Evolutionary conservation across 2,329 filamentous ascomycete species (phyloP).

Genomic region (Chrysosporium keratinophilum): DNA sequence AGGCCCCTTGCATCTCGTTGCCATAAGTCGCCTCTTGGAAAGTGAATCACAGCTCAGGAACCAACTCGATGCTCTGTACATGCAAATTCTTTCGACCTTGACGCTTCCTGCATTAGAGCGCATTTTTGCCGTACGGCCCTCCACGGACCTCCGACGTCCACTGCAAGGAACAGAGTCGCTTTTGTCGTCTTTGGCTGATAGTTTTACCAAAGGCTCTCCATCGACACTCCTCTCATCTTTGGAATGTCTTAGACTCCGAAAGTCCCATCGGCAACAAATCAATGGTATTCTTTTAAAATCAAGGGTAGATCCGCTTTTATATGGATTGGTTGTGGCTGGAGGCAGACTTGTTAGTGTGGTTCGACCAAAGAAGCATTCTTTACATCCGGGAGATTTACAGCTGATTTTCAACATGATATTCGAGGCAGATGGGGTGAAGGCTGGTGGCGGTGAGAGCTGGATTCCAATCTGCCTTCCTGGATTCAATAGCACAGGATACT

Average conservation of each 20-base stretch:
- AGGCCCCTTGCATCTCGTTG: slow-evolving; percentile 83
- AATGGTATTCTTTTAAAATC: slow-evolving; percentile 78
- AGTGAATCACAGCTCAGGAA: slow-evolving; percentile 77
- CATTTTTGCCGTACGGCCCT: slow-evolving; percentile 81
- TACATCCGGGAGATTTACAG: slow-evolving; percentile 90
- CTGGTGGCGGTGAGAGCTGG: slow-evolving; percentile 93
- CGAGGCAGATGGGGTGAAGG: slow-evolving; percentile 81
- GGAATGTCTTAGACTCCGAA: slow-evolving; percentile 85
- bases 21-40: slow-evolving; percentile 84
- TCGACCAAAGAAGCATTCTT: slow-evolving; percentile 81
- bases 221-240: slow-evolving; percentile 79
- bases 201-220: slow-evolving; percentile 84
- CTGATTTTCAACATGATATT: slow-evolving; percentile 99
- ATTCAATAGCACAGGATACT: slow-evolving; percentile 91
- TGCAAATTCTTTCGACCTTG: slow-evolving; percentile 93
- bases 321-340: slow-evolving; percentile 85
- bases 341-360: slow-evolving; percentile 91
- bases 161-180: slow-evolving; percentile 84
- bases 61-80: slow-evolving; percentile 89
- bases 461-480: slow-evolving; percentile 90
- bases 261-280: slow-evolving; percentile 73
- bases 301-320: slow-evolving; percentile 68
- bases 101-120: slow-evolving; percentile 77
- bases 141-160: slow-evolving; percentile 83
- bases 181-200: slow-evolving; percentile 83